Percentiles rank a stretch among this genome's conserved stretches.
phyloP scores from a whole-genome alignment of 2,329 filamentous ascomycete genomes.

The Ophiostoma quercus region DNA sequence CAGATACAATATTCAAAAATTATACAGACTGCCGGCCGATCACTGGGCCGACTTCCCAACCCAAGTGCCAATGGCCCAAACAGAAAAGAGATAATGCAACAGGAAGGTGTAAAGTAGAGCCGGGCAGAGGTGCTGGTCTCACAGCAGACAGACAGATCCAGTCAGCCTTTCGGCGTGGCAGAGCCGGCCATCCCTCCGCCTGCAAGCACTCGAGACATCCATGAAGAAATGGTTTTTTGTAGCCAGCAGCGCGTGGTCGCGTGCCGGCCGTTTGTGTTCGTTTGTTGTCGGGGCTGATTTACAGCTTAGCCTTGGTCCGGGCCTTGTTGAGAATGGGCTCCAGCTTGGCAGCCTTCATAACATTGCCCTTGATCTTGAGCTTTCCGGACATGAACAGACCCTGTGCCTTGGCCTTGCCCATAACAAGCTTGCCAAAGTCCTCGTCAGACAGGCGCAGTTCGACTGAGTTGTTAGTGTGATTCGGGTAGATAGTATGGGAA shows the following conservation, averaged over 20 bases:
- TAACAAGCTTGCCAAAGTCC: conserved; percentile 78
- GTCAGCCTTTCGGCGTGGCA: background rate
- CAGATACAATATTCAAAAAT: conserved; percentile 13
- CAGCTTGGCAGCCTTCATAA: conserved; percentile 98
- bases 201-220: background rate
- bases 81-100: background rate
- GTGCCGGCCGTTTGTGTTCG: background rate
- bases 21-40: conserved; percentile 1
- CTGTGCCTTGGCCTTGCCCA: conserved; percentile 90
- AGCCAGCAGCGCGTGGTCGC: background rate
- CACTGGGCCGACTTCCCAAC: background rate
- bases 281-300: conserved; percentile 18
- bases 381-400: conserved; percentile 96
- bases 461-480: conserved; percentile 47
- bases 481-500: background rate
- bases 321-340: conserved; percentile 89
- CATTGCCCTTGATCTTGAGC: conserved; percentile 95
- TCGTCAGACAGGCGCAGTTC: conserved; percentile 78
- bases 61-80: background rate
- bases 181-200: background rate
- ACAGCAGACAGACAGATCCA: background rate
- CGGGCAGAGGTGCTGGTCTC: background rate
- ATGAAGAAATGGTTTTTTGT: background rate
- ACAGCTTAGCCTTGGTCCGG: conserved; percentile 70
- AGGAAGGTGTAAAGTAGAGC: background rate